Evolutionary conservation across 495 filamentous ascomycete genomes (phyloP).

Genomic region (Tuber melanosporum): DNA sequence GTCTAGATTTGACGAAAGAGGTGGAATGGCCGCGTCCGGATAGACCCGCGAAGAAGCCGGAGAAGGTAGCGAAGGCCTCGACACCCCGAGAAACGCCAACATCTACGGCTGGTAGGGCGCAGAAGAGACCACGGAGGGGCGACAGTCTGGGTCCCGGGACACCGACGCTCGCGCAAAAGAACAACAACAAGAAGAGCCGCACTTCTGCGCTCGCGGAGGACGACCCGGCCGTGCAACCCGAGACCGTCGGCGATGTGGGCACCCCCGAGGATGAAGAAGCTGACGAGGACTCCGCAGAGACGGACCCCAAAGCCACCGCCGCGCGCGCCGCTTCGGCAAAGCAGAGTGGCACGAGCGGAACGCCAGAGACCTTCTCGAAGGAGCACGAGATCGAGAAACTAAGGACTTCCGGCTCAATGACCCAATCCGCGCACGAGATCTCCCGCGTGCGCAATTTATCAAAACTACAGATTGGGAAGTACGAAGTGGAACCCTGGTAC

Average conservation of each 20-base stretch:
- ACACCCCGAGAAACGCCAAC: conserved; percentile 47
- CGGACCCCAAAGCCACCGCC: conserved; percentile 42
- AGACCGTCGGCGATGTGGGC: conserved; percentile 35
- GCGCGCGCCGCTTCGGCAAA: conserved; percentile 23
- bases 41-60: conserved; percentile 61
- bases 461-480: conserved; percentile 84
- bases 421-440: conserved; percentile 94
- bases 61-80: conserved; percentile 43
- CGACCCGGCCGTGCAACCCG: conserved; percentile 36
- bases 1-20: conserved; percentile 73
- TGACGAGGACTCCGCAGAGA: conserved; percentile 48
- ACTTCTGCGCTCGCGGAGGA: conserved; percentile 32
- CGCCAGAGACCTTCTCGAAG: conserved; percentile 56
- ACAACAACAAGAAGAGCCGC: conserved; percentile 23
- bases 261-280: conserved; percentile 50
- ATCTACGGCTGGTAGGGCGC: conserved; percentile 48
- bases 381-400: conserved; percentile 95
- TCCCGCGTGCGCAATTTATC: conserved; percentile 91
- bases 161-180: conserved; percentile 29
- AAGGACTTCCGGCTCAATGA: conserved; percentile 91
- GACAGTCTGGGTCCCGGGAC: conserved; percentile 33
- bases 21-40: conserved; percentile 74
- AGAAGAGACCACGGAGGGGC: conserved; percentile 50
- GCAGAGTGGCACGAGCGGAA: conserved; percentile 44
- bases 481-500: conserved; percentile 94